phyloP scores from a whole-genome alignment of 2,329 filamentous ascomycete genomes.

The Calonectria pseudoreteaudii region DNA sequence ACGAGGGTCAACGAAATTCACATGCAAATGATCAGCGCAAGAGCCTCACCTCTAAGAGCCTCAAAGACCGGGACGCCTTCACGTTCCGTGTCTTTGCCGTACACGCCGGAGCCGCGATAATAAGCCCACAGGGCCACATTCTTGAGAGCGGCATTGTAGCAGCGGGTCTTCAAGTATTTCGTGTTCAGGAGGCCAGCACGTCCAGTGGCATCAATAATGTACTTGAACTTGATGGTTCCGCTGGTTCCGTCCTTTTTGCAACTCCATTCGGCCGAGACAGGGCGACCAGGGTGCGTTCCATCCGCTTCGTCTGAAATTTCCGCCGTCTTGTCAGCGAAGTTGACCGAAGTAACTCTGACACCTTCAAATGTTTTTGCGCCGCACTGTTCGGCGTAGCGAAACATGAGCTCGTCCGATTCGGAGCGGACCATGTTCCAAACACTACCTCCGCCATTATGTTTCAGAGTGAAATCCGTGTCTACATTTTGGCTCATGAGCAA shows the following conservation, averaged over 20 bases:
- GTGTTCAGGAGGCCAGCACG: slow-evolving; percentile 58
- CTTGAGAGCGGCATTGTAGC: slow-evolving; percentile 59
- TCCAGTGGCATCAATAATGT: slow-evolving; percentile 62
- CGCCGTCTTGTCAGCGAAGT: background rate
- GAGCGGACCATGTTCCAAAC: no score
- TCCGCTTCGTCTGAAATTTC: background rate
- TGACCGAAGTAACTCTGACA: background rate
- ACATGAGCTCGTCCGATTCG: no score
- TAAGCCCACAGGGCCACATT: slow-evolving; percentile 64
- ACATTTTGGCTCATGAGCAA: no score
- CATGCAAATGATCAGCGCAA: background rate
- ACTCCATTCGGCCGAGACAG: slow-evolving; percentile 7
- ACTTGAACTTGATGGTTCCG: slow-evolving; percentile 57
- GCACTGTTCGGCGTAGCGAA: background rate
- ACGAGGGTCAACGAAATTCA: background rate
- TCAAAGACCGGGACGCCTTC: slow-evolving; percentile 58
- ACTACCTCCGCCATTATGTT: no score
- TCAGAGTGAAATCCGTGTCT: no score
- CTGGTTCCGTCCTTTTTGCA: slow-evolving; percentile 49
- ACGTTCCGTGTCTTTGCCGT: slow-evolving; percentile 47
- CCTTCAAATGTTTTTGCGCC: background rate
- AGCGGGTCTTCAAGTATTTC: slow-evolving; percentile 62
- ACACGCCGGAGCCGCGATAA: slow-evolving; percentile 51
- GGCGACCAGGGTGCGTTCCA: background rate
- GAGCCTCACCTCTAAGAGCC: slow-evolving; percentile 47